Conservation (phyloP, 768 basidiomycete genomes). For the Lentinula guzmanii region DNA sequence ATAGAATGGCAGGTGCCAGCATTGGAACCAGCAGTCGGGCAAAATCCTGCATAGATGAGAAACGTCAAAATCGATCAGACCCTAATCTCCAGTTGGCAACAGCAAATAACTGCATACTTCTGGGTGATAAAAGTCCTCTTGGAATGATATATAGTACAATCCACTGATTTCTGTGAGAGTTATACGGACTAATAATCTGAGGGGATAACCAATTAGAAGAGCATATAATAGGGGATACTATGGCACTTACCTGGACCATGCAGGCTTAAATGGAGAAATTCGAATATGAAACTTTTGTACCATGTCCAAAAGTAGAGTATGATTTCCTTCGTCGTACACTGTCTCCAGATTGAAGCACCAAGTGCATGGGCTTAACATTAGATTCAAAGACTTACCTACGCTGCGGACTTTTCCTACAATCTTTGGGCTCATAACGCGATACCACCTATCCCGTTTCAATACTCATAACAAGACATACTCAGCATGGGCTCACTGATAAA, state of each 20-base stretch:
- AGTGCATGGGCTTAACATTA: background rate
- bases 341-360: background rate
- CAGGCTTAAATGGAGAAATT: conserved; percentile 36
- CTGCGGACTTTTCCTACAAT: conserved; percentile 33
- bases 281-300: conserved; percentile 50
- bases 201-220: background rate
- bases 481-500: conserved; percentile 42
- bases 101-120: conserved; percentile 27
- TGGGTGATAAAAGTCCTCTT: conserved; percentile 58
- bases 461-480: background rate
- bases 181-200: conserved; percentile 37
- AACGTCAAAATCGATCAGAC: background rate
- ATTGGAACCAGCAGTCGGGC: conserved; percentile 37
- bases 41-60: conserved; percentile 27
- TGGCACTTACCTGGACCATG: conserved; percentile 34
- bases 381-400: conserved; percentile 32
- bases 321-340: conserved; percentile 44
- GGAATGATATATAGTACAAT: conserved; percentile 39
- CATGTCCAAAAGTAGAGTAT: conserved; percentile 44
- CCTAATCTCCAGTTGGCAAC: background rate
- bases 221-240: background rate
- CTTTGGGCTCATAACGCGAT: conserved; percentile 53
- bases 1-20: conserved; percentile 28
- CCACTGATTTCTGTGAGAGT: conserved; percentile 39
- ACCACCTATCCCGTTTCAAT: conserved; percentile 37